Base-by-base conservation (phyloP, 1,139 yeast genomes). In the Protomyces pachydermus region DNA sequence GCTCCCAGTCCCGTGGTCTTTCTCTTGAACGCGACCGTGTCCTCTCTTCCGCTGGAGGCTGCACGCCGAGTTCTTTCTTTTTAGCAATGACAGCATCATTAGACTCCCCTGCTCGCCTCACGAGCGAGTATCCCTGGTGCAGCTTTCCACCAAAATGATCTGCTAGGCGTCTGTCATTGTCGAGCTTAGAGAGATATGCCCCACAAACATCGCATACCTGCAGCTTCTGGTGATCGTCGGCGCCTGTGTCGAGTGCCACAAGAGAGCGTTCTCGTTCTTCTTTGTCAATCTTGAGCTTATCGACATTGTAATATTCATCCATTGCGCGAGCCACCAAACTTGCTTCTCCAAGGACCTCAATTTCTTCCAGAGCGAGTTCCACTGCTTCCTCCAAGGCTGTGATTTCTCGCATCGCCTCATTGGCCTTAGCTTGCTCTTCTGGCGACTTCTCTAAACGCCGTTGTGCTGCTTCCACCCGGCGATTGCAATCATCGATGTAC, bases 141-240 rank as follows among this genome's bases (percentile, higher is more conserved):
- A 69, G 60, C 60, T 70, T 91, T 3, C 98, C 98, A 45, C 86
- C 77, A 73, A 90, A 91, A 75, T 93, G 98, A 72, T 90, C 97
- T 0, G 95, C 96, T 69, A 93, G 78, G 69, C 98, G 80, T 71
- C 93, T 79, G 74, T 91, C 98, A 68, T 88, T 89, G 74, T 93
- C 98, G 65, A 91, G 78, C 67, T 95, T 79, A 3, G 96, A 88
- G 64, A 93, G 78, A 73, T 87, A 90, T 0, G 97, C 97, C 0
- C 97, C 97, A 76, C 98, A 93, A 1, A 84, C 85, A 69, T 84
- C 88, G 76, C 98, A 93, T 0, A 90, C 96, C 74, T 91, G 97
- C 60, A 91, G 78, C 72, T 88, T 88, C 71, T 91, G 98, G 72
- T 88, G 96, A 0, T 73, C 66, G 35, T 39, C 53, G 20, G 63